Evolutionary conservation across 2,329 filamentous ascomycete species (phyloP), one percentile per base, ranked within the genome.

Genomic region (Xylaria sp.): DNA sequence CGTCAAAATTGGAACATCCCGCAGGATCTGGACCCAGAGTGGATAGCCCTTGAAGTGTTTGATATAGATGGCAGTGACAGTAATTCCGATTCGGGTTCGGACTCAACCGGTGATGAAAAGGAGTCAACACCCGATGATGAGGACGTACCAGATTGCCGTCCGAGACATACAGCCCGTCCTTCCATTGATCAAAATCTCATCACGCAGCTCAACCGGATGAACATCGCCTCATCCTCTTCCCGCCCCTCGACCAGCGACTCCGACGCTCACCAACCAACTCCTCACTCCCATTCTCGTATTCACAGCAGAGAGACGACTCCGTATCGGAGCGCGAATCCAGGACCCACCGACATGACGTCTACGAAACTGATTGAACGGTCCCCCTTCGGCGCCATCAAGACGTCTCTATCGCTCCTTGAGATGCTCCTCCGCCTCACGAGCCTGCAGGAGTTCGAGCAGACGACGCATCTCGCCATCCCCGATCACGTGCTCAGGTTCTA

Each of bases 401-500:
- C 81, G 73, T 91, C 85, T 72, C 81, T 86, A 72, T 97, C 94
- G 1, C 87, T 97, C 9, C 88, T 98, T 63, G 94, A 98, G 80
- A 96, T 95, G 84, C 85, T 97, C 39, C 88, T 97, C 56, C 93
- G 95, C 51, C 86, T 98, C 56, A 91, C 92, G 4, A 93, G 94
- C 25, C 87, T 97, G 15, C 94, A 97, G 78, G 94, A 97, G 82
- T 97, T 96, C 79, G 92, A 97, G 78, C 94, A 98, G 83, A 88
- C 89, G 49, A 94, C 93, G 0, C 94, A 97, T 75, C 86, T 97
- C n/a, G 89, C 93, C 7, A 96, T 97, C 70, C 92, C 92, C 1
- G 94, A 98, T 78, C 93, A 97, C 75, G 89, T 97, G 1, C 84
- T 97, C 49, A 94, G 91, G 62, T 97, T 97, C 82, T 98, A 97